Evolutionary conservation across 768 basidiomycete species (phyloP).

Genomic region (Leccinum barrowsii): DNA sequence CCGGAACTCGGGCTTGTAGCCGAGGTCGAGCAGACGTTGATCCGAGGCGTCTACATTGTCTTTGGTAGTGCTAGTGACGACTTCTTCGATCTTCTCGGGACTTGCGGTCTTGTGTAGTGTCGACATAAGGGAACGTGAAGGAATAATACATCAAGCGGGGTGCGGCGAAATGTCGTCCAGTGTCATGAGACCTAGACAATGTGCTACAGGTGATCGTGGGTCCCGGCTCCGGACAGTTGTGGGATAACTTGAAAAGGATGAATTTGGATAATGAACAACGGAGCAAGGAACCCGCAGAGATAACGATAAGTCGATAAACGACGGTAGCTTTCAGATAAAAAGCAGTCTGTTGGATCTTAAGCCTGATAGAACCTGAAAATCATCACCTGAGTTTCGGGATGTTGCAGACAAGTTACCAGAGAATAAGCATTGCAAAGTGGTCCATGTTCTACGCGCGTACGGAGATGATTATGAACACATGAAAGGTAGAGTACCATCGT

Average conservation of each 20-base stretch:
- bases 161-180: neutral
- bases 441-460: slow-evolving; percentile 4
- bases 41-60: slow-evolving; percentile 27
- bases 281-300: neutral
- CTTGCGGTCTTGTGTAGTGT: neutral
- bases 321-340: neutral
- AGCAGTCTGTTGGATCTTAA: neutral
- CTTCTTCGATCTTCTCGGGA: slow-evolving; percentile 15
- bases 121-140: slow-evolving; percentile 6
- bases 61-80: neutral
- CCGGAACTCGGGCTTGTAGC: slow-evolving; percentile 54
- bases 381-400: neutral
- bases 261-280: neutral
- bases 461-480: slow-evolving; percentile 18
- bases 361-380: too few relatives aligned
- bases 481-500: slow-evolving; percentile 2
- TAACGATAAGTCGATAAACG: neutral
- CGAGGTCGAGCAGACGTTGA: slow-evolving; percentile 46
- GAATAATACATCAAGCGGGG: neutral
- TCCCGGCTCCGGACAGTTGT: neutral
- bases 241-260: neutral
- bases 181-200: neutral
- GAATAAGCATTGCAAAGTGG: neutral
- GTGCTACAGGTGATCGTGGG: slow-evolving; percentile 3
- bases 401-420: neutral